These are phyloP conservation scores for Magnolia kwangsiensis DNA, from an alignment of 164 flowering plant species.

Conservation along the genomic window DNA sequence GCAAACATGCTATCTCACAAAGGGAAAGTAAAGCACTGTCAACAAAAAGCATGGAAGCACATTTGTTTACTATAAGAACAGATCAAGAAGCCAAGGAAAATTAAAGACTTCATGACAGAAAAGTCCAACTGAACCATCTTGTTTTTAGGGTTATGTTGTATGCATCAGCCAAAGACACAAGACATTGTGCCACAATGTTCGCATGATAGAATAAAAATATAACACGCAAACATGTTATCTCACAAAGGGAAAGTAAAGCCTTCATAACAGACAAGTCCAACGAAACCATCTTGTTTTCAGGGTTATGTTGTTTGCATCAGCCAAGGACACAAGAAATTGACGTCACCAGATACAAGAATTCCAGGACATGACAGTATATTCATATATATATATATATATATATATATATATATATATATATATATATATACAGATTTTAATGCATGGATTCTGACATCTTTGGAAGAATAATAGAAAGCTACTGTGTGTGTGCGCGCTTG, in stretches of 20 bases:
- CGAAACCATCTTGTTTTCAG: constrained; percentile 7
- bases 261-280: too few species aligned
- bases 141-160: constrained; percentile 6
- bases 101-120: not conserved
- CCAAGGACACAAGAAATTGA: not conserved
- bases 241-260: not conserved
- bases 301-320: constrained; percentile 2
- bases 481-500: too few species aligned
- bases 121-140: not conserved
- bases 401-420: too few species aligned
- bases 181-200: not conserved
- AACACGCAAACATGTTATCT: not conserved
- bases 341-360: too few species aligned
- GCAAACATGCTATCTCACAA: too few species aligned
- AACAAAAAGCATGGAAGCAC: too few species aligned
- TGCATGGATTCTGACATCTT: too few species aligned
- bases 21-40: too few species aligned
- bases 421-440: too few species aligned
- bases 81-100: not conserved
- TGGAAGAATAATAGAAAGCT: too few species aligned
- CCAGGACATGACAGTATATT: too few species aligned
- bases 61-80: not conserved
- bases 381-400: too few species aligned
- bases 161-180: constrained; percentile 5
- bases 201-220: not conserved